Evolutionary conservation across 306 rosid species (phyloP).

Genomic region (Arachis stenosperma): DNA sequence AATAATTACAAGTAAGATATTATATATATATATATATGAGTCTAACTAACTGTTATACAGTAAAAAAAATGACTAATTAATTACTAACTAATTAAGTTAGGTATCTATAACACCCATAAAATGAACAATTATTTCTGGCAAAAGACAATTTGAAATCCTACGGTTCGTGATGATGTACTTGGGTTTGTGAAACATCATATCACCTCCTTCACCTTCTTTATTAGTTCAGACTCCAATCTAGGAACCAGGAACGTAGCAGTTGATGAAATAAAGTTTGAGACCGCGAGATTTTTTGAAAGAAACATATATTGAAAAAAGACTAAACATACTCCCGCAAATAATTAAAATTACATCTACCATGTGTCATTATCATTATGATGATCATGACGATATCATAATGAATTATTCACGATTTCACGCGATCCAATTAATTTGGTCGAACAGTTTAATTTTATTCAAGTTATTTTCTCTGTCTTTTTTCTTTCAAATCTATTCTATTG

Average conservation of each 20-base stretch:
- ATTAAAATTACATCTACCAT: not conserved
- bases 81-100: too few relatives aligned
- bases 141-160: not conserved
- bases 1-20: too few relatives aligned
- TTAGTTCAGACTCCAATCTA: not conserved
- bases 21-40: too few relatives aligned
- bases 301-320: not conserved
- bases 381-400: not conserved
- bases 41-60: too few relatives aligned
- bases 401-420: not conserved
- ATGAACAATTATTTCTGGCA: too few relatives aligned
- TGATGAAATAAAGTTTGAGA: not conserved
- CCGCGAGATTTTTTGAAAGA: constrained; percentile 9
- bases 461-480: too few relatives aligned
- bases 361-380: not conserved
- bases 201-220: not conserved
- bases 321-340: not conserved
- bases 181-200: not conserved
- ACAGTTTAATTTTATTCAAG: not conserved
- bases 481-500: too few relatives aligned
- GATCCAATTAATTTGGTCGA: not conserved
- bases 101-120: too few relatives aligned
- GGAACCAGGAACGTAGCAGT: too few relatives aligned
- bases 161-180: not conserved
- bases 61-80: too few relatives aligned